Conservation (phyloP, 345 rosid species). For the Eucalyptus grandis region DNA sequence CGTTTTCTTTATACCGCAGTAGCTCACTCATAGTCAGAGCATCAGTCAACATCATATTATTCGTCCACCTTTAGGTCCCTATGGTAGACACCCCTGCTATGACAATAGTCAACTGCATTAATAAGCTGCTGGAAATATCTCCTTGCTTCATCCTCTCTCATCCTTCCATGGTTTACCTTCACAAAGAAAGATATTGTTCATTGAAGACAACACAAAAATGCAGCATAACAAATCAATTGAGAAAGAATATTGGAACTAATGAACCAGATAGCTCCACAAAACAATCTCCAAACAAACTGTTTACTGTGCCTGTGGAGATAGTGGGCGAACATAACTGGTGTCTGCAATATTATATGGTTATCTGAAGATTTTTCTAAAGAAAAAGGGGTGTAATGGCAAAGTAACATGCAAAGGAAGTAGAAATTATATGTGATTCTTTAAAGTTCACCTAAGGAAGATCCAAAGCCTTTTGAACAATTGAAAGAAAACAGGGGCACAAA, state of each 20-base stretch:
- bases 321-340: not conserved
- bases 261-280: not conserved
- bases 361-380: not conserved
- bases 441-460: not conserved
- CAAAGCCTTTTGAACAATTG: not conserved
- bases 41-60: not conserved
- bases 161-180: slow-evolving; percentile 86
- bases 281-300: not conserved
- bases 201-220: not conserved
- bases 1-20: not conserved
- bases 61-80: slow-evolving; percentile 87
- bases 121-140: slow-evolving; percentile 95
- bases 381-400: not conserved
- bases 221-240: not conserved
- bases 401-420: not conserved
- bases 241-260: not conserved
- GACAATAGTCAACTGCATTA: slow-evolving; percentile 92
- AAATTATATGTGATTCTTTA: not conserved
- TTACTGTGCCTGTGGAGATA: not conserved
- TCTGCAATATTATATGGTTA: not conserved
- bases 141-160: slow-evolving; percentile 86
- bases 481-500: not conserved
- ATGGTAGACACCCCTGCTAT: slow-evolving; percentile 96
- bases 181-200: not conserved
- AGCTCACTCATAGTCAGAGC: not conserved